Evolutionary conservation across 148 eudicot species (phyloP), one percentile per base, ranked within the genome.

Genomic region (Polygonum maritimum): DNA sequence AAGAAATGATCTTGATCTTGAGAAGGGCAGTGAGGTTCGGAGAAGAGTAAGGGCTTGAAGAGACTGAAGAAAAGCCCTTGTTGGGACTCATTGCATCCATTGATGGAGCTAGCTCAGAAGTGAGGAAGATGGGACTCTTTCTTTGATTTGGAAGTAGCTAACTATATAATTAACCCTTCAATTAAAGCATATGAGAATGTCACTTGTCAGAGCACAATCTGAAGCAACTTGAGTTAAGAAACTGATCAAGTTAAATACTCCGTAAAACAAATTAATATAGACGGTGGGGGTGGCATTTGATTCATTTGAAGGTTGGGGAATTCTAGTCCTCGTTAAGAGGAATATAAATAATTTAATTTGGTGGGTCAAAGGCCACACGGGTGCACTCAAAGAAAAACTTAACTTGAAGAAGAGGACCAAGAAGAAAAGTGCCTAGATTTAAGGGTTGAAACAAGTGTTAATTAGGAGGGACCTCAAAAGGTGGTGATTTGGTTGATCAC

Each of bases 1-100:
- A 94, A 83, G 98, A 92, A 57, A 94, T 89, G 63, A 87, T 84
- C 87, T 90, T 94, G 77, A 94, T 92, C 83, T 94, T 92, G 77
- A 94, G 98, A 22, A 94, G 83, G 76, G 97, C 95, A 83, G 82
- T 82, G 67, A 94, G 96, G 78, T 91, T 91, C 0, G 92, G 96
- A 1, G 97, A 94, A 0, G 90, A 84, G 78, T 90, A 89, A 76
- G 95, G 97, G 80, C 95, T 69, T 15, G 49, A 45, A 82, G 21
- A 58, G 38, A 67, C 71, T 35, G 71, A 67, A 67, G 89, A 81
- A 63, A 82, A 71, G 69, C 84, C 85, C 70, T 86, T 91, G 40
- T 86, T 91, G 40, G 86, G 79, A 72, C 88, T 85, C 47, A 78
- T 48, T 39, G 82, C 77, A 57, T 88, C 89, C 97, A 90, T 92